A percentile compares a stretch with the other conserved stretches of the same genome.
Evolutionary conservation across 768 basidiomycete genomes (phyloP).

Genomic region (Sutorius australiensis): DNA sequence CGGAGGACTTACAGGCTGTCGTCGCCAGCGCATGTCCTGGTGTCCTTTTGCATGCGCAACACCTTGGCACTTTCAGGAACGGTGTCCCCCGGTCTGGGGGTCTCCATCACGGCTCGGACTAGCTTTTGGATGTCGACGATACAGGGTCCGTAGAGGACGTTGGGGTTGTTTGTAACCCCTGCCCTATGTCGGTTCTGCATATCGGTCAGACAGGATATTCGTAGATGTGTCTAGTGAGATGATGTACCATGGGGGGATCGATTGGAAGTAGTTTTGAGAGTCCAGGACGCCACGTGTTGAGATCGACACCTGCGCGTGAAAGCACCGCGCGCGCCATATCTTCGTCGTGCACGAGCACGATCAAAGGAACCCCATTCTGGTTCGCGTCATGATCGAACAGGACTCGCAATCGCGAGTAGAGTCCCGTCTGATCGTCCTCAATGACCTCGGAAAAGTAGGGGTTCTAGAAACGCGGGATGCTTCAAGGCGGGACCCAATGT

Average conservation of each 20-base stretch:
- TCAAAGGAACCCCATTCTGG: conserved; percentile 30
- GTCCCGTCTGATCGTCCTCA: conserved; percentile 5
- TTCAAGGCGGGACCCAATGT: neutral
- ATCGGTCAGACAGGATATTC: neutral
- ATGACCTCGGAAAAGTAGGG: conserved; percentile 19
- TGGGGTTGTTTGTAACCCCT: neutral
- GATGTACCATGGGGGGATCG: conserved; percentile 5
- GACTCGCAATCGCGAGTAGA: conserved; percentile 15
- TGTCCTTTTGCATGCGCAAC: conserved; percentile 32
- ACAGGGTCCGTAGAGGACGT: conserved; percentile 26
- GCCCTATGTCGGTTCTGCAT: conserved; percentile 11
- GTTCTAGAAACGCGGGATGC: conserved; percentile 3
- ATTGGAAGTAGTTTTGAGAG: conserved; percentile 25
- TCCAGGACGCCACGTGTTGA: conserved; percentile 39
- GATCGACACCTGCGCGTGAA: conserved; percentile 39
- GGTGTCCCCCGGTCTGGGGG: conserved; percentile 14
- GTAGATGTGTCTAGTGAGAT: neutral
- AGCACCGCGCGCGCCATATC: conserved; percentile 39
- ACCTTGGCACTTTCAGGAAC: conserved; percentile 33
- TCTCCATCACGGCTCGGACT: conserved; percentile 39
- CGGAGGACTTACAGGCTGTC: conserved; percentile 42
- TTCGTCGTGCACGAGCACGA: conserved; percentile 48
- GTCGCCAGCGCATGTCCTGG: conserved; percentile 47
- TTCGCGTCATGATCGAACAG: conserved; percentile 20
- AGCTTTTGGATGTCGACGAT: conserved; percentile 41